Base-by-base conservation (phyloP, 2,329 filamentous ascomycete species). In the Alternaria ethzedia region DNA sequence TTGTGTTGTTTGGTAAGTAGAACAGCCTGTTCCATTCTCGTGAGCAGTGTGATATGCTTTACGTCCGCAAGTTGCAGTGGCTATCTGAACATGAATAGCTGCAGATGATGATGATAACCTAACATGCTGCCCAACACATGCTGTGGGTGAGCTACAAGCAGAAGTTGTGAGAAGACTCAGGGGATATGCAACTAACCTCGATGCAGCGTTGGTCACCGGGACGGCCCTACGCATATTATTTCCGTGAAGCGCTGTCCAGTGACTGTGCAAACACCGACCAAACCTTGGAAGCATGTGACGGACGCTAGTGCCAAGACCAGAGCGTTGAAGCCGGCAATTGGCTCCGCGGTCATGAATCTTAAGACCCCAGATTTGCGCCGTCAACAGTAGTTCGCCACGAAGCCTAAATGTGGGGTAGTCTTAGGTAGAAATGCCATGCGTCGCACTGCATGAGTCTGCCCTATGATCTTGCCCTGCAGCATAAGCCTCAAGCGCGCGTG, bases 181-280 rank as follows among this genome's bases (percentile, higher is more conserved):
- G 60, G 66, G 66, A 58, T 56, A 60, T 61, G 50, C 63, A 54
- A 57, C 72, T 75, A 77, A 60, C 61, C 71, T 63, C 25, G 58
- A 72, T 72, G 54, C 59, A 70, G 69, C 59, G 59, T 64, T 69
- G 61, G 72, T 78, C 75, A 77, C 70, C 71, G 73, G 73, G 64
- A 71, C 71, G 68, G 74, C 70, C 67, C 68, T 69, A 68, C 59
- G 64, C 58, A 51, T 54, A 65, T 71, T 63, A 72, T 69, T 63
- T 65, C 67, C 65, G 66, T 64, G 51, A 46, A 63, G 57, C 50
- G 59, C 55, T 46, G 49, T 61, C 69, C 68, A 71, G 68, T 66
- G 67, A 70, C 51, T 44, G 36, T 23, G 70, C 64, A 52, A 52
- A 64, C 61, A 66, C 64, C 57, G 54, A 64, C 52, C 43, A 57